Base-by-base conservation (phyloP, 352 stramenopile genomes). In the Globisporangium mamillatum region DNA sequence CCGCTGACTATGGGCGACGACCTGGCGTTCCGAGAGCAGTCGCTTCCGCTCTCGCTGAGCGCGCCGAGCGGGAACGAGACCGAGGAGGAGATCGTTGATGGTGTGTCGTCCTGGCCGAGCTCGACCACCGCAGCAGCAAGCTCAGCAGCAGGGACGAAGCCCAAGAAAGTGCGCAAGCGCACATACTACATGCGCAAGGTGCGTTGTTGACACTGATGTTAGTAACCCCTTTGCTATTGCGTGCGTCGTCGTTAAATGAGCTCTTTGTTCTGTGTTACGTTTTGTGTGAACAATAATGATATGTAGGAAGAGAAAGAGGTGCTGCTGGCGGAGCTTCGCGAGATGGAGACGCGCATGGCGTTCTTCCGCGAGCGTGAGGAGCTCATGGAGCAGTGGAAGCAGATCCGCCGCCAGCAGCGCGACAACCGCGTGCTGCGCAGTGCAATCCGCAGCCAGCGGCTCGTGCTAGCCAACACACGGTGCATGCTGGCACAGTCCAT, bases 131-230 rank as follows among this genome's bases (percentile, higher is more conserved):
- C 53, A 24, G n/a, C 41, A 24, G 41, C 29, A 41, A 27, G 44
- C 5, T 22, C 52, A n/a, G 12, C 53, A 22, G 55, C 22, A 54
- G 32, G 29, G 24, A 50, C 22, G 56, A 60, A 60, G 53, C 60
- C 60, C 5, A 72, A 72, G 67, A 64, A 64, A 68, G 56, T 54
- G 44, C 67, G 62, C 53, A 68, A 75, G 32, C 64, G 77, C 52
- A 84, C 77, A 24, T 84, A 84, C 61, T 84, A 84, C 63, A 70
- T 75, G 60, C 77, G 77, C 70, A 84, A 84, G 72, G 76, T 83
- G 24, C 34, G 10, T 6, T 48, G 10, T 6, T 48, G 12, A 14
- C 18, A 25, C 25, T 25, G 20, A 9, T 27, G n/a, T 22, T 24
- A 25, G 46, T 53, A 22, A 1, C 7, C 20, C n/a, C 20, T 34